phyloP scores from a whole-genome alignment of 176 grass and related monocot species.

The Thalia dealbata region DNA sequence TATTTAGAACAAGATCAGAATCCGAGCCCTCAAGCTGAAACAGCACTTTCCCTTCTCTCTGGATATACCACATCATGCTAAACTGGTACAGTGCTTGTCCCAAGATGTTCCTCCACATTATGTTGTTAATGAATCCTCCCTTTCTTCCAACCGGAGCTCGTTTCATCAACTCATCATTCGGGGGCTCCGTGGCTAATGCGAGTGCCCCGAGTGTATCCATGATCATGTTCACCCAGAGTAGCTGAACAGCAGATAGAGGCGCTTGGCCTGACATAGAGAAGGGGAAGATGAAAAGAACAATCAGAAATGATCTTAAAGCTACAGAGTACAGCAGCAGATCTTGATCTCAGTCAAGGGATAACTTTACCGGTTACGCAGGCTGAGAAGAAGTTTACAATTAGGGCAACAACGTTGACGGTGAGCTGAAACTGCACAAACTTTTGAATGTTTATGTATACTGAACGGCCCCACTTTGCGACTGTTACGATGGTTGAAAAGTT shows the following conservation, averaged over 20 bases:
- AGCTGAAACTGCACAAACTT: conserved; percentile 51
- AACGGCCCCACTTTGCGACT: conserved; percentile 40
- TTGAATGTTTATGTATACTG: conserved; percentile 44
- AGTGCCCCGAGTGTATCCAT: conserved; percentile 98
- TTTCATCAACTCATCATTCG: conserved; percentile 85
- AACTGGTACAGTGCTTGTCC: conserved; percentile 90
- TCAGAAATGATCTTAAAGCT: not conserved
- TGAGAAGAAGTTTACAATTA: conserved; percentile 38
- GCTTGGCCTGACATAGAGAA: conserved; percentile 26
- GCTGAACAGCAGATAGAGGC: conserved; percentile 90
- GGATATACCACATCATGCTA: conserved; percentile 92
- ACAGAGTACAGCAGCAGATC: not conserved
- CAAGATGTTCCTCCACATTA: conserved; percentile 96
- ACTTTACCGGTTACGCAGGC: conserved; percentile 44
- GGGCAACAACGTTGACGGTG: conserved; percentile 40
- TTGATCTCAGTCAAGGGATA: not conserved
- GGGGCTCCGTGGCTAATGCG: conserved; percentile 90
- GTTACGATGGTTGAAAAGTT: conserved; percentile 45
- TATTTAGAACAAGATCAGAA: conserved; percentile 74
- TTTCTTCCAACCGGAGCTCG: conserved; percentile 82
- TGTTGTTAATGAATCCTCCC: conserved; percentile 88
- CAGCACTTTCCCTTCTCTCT: conserved; percentile 61
- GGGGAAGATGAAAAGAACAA: not conserved
- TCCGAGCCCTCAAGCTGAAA: conserved; percentile 57
- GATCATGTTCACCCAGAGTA: conserved; percentile 99